These are phyloP conservation scores for Trametopsis cervina DNA, from an alignment of 768 basidiomycete genomes.

Conservation along the genomic window DNA sequence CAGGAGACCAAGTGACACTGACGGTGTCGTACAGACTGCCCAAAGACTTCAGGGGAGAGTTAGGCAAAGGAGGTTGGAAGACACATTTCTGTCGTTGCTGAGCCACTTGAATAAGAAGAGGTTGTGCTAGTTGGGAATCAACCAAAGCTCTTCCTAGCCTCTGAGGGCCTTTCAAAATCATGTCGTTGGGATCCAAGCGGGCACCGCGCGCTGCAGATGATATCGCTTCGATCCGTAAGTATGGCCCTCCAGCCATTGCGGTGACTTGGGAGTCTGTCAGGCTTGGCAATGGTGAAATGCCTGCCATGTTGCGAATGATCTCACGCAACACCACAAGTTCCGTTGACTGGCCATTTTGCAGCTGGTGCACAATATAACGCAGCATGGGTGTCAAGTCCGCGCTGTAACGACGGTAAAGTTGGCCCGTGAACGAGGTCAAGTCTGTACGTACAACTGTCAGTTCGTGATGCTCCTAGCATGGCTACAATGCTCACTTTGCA, in stretches of 20 bases:
- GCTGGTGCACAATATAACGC: conserved; percentile 87
- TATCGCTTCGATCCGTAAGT: conserved; percentile 81
- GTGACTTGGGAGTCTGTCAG: conserved; percentile 82
- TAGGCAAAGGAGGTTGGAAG: conserved; percentile 45
- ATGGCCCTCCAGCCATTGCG: conserved; percentile 88
- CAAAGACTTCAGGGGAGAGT: conserved; percentile 80
- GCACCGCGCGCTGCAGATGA: conserved; percentile 76
- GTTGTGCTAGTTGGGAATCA: conserved; percentile 72
- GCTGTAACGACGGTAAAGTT: conserved; percentile 82
- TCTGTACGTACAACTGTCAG: conserved; percentile 37
- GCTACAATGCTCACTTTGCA: conserved; percentile 62
- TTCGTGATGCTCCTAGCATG: not conserved
- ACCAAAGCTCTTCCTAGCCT: conserved; percentile 59
- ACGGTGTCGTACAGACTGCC: conserved; percentile 87
- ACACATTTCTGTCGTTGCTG: conserved; percentile 87
- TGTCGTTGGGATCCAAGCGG: conserved; percentile 59
- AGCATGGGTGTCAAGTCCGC: conserved; percentile 80
- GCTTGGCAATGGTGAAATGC: conserved; percentile 85
- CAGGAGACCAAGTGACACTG: conserved; percentile 28
- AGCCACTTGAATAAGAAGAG: conserved; percentile 86
- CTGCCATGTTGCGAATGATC: conserved; percentile 92
- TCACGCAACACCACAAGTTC: conserved; percentile 92
- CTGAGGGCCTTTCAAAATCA: conserved; percentile 55
- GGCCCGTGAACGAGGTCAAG: conserved; percentile 88
- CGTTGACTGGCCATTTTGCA: conserved; percentile 74